A percentile compares a stretch with the other conserved stretches of the same genome.
Evolutionary conservation across 1,284 basidiomycete genomes (phyloP).

Genomic region (Phlebopus sp.): DNA sequence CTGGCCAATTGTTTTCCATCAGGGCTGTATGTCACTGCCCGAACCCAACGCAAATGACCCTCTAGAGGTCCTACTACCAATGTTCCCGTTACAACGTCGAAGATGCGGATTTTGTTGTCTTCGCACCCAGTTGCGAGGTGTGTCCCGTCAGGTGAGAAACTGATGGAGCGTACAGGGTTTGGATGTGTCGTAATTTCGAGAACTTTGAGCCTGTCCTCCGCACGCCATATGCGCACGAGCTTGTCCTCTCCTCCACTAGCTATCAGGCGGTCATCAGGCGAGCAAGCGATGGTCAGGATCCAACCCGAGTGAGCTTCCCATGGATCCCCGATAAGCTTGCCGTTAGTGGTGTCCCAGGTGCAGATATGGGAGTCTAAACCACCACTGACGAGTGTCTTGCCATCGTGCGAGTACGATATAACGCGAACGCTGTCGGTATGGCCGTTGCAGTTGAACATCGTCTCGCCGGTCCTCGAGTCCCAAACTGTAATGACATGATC

Average conservation of each 20-base stretch:
- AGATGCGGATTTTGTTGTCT: background rate
- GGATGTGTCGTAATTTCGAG: background rate
- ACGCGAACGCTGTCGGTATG: conserved; percentile 4
- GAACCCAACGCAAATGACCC: conserved; percentile 32
- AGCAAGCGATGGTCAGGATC: background rate
- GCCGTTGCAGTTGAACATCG: background rate
- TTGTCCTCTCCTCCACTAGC: conserved; percentile 5
- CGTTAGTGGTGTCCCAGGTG: conserved; percentile 7
- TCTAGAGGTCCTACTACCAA: no score
- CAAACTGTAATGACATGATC: conserved; percentile 11
- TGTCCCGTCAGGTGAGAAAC: no score
- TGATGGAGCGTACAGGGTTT: no score
- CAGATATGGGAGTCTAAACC: conserved; percentile 8
- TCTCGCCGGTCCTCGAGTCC: conserved; percentile 1
- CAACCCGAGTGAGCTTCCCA: no score
- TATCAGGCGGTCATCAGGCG: conserved; percentile 9
- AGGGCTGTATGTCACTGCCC: conserved; percentile 51
- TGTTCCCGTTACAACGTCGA: background rate
- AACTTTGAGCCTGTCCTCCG: background rate
- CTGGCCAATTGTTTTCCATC: conserved; percentile 60
- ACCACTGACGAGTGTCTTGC: conserved; percentile 2
- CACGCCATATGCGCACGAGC: conserved; percentile 12
- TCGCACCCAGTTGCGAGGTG: background rate
- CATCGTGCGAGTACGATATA: conserved; percentile 10
- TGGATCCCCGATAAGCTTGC: background rate